A percentile compares a stretch with the other conserved stretches of the same genome.
Conservation (phyloP, 257 asterid species). For the Solanum bukasovii region DNA sequence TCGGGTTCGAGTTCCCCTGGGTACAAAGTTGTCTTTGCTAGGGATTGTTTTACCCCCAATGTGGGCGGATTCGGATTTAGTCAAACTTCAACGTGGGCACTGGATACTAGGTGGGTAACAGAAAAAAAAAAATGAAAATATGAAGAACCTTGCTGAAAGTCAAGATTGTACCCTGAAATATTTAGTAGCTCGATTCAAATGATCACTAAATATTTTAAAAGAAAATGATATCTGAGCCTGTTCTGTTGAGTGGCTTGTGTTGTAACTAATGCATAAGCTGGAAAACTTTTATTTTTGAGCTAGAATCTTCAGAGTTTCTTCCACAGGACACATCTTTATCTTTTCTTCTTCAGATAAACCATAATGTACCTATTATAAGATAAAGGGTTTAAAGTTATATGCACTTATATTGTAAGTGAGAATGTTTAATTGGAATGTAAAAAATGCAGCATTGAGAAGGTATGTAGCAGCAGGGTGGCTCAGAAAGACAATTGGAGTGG, state of each 20-base stretch:
- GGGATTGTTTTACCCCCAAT: not conserved
- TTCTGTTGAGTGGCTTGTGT: not conserved
- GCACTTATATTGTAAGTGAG: not conserved
- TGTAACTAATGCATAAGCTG: constrained; percentile 13
- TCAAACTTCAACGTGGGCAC: not conserved
- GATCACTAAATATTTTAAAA: not conserved
- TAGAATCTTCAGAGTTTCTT: not conserved
- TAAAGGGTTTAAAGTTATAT: not conserved
- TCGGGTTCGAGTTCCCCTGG: not conserved
- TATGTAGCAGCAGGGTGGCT: constrained; percentile 81
- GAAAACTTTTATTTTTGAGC: constrained; percentile 12
- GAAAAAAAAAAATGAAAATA: not conserved
- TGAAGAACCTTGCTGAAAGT: not conserved
- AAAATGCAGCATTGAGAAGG: constrained; percentile 73
- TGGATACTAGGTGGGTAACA: not conserved
- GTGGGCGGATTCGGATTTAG: not conserved
- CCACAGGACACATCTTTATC: constrained; percentile 22
- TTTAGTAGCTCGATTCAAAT: not conserved
- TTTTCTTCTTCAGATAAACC: constrained; percentile 33
- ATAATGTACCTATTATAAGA: constrained; percentile 24
- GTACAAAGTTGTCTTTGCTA: not conserved
- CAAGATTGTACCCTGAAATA: not conserved
- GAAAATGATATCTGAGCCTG: not conserved
- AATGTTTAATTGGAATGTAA: constrained; percentile 2
- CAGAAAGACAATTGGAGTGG: constrained; percentile 82